Evolutionary conservation across 257 asterid species (phyloP).

Genomic region (Asclepias syriaca): DNA sequence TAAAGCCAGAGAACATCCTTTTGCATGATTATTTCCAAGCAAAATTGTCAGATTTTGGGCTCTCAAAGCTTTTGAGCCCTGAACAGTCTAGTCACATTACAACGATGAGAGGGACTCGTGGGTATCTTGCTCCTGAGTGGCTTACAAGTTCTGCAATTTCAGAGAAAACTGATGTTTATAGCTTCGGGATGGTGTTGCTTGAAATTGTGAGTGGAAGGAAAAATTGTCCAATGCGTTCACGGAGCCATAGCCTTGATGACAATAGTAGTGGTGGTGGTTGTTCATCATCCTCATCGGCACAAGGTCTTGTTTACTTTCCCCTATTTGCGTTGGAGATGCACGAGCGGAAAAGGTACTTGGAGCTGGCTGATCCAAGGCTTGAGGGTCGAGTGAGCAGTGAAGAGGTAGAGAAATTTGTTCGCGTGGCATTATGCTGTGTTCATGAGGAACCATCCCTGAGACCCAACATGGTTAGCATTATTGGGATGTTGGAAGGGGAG

Average conservation of each 20-base stretch:
- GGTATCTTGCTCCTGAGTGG: conserved; percentile 85
- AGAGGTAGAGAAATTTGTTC: conserved; percentile 58
- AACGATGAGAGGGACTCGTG: conserved; percentile 87
- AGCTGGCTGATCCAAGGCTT: conserved; percentile 58
- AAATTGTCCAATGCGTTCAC: conserved; percentile 41
- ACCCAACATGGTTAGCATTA: conserved; percentile 59
- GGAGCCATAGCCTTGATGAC: conserved; percentile 30
- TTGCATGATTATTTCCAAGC: conserved; percentile 53
- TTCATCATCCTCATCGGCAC: conserved; percentile 15
- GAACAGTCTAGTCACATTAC: conserved; percentile 57
- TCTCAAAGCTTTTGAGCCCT: conserved; percentile 55
- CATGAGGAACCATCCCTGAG: conserved; percentile 70
- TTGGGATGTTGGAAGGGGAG: conserved; percentile 65
- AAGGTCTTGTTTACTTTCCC: conserved; percentile 49
- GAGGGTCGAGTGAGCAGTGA: conserved; percentile 36
- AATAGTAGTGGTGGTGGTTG: conserved; percentile 15
- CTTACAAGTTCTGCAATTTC: conserved; percentile 68
- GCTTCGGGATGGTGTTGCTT: conserved; percentile 69
- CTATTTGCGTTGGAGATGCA: conserved; percentile 64
- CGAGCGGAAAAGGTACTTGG: conserved; percentile 49
- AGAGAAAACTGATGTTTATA: conserved; percentile 70
- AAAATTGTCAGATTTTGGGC: conserved; percentile 76
- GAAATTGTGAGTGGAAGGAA: conserved; percentile 73
- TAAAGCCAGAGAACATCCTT: conserved; percentile 77
- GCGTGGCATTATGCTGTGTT: conserved; percentile 63